These are phyloP conservation scores for Pyricularia sp. DNA, from an alignment of 2,329 filamentous ascomycete species.

Conservation along the genomic window DNA sequence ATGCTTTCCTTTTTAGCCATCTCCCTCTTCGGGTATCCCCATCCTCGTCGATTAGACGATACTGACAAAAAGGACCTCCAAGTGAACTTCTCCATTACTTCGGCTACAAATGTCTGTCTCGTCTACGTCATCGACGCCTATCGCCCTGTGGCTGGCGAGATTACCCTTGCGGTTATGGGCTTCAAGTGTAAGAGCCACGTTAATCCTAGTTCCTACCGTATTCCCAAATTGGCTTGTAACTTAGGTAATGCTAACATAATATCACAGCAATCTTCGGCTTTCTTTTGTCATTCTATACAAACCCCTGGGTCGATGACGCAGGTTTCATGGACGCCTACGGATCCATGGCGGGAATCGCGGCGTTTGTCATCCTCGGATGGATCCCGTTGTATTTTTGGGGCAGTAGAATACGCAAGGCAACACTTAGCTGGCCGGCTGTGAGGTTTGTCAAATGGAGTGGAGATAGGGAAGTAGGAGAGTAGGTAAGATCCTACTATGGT, in stretches of 20 bases:
- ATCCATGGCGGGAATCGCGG: conserved; percentile 46
- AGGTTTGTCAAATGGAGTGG: conserved; percentile 37
- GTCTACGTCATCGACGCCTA: conserved; percentile 51
- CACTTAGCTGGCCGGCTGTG: conserved; percentile 37
- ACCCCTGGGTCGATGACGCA: conserved; percentile 40
- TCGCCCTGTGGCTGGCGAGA: conserved; percentile 46
- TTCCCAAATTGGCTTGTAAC: neutral
- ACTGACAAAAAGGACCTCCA: conserved; percentile 5
- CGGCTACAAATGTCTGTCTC: conserved; percentile 44
- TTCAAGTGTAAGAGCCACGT: conserved; percentile 37
- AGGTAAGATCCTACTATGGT: too few species aligned
- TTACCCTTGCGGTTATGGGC: conserved; percentile 40
- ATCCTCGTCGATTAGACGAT: neutral
- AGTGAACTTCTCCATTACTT: conserved; percentile 47
- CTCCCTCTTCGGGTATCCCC: neutral
- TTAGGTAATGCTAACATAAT: neutral
- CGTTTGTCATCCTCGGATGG: conserved; percentile 34
- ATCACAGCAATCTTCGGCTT: conserved; percentile 43
- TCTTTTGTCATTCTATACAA: conserved; percentile 50
- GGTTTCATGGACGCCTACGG: conserved; percentile 45
- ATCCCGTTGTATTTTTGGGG: conserved; percentile 44
- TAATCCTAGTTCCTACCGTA: neutral
- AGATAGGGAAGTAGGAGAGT: conserved; percentile 47
- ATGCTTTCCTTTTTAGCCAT: neutral
- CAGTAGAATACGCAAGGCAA: conserved; percentile 33